Conservation (phyloP, 306 rosid species). For the Neltuma alba region DNA sequence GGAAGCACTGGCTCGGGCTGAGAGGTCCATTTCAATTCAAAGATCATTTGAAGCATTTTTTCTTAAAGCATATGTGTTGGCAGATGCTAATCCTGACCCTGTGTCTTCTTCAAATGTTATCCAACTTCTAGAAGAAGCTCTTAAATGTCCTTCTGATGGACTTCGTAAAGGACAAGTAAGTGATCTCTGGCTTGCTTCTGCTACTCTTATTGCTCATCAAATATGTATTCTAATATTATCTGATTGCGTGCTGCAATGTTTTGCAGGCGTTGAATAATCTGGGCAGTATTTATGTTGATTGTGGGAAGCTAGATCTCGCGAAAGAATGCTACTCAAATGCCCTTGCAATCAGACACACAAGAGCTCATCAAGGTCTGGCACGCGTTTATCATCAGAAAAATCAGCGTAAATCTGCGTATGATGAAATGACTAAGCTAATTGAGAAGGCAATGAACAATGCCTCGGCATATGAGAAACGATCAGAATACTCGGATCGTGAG, state of each 20-base stretch:
- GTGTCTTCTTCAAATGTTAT: conserved; percentile 65
- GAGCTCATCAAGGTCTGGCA: conserved; percentile 91
- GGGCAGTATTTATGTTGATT: conserved; percentile 78
- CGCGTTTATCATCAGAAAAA: conserved; percentile 73
- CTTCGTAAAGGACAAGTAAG: conserved; percentile 94
- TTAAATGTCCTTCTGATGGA: conserved; percentile 84
- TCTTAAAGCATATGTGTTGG: conserved; percentile 74
- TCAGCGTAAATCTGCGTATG: conserved; percentile 70
- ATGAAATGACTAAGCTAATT: conserved; percentile 85
- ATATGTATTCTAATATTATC: conserved; percentile 20
- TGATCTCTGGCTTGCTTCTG: neutral
- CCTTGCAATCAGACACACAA: conserved; percentile 84
- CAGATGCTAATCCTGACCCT: conserved; percentile 66
- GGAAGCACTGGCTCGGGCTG: conserved; percentile 68
- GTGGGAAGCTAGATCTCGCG: conserved; percentile 68
- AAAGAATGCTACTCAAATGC: conserved; percentile 75
- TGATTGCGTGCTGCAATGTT: conserved; percentile 36
- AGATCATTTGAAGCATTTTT: conserved; percentile 85
- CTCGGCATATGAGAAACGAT: conserved; percentile 86
- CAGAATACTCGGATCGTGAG: conserved; percentile 81
- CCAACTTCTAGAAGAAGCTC: conserved; percentile 78
- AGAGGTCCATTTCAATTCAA: conserved; percentile 65
- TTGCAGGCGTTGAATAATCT: conserved; percentile 82
- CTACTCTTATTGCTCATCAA: conserved; percentile 9
- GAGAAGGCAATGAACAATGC: conserved; percentile 72